phyloP scores from a whole-genome alignment of 2,329 filamentous ascomycete genomes.

The Amylocarpus encephaloides region DNA sequence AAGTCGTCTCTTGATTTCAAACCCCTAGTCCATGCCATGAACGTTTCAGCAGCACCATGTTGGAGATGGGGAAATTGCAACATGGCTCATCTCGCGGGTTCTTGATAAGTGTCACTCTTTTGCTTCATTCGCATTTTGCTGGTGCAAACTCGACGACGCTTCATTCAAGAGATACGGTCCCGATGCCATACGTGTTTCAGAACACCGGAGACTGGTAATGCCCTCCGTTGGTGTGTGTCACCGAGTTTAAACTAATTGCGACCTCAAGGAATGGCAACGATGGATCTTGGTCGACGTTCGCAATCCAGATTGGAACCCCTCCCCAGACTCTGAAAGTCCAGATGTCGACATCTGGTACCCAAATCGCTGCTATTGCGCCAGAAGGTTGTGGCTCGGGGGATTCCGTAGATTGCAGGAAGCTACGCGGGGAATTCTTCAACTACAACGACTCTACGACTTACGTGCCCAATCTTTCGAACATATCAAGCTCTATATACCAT shows the following conservation, averaged over 20 bases:
- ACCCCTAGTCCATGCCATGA: neutral
- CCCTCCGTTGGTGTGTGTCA: neutral
- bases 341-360: slow-evolving; percentile 60
- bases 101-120: neutral
- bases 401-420: slow-evolving; percentile 41
- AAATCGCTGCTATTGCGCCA: slow-evolving; percentile 58
- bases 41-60: neutral
- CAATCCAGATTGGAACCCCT: slow-evolving; percentile 49
- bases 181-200: slow-evolving; percentile 13
- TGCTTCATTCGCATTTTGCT: neutral
- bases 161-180: slow-evolving; percentile 1
- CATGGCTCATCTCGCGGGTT: no score
- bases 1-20: neutral
- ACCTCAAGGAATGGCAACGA: slow-evolving; percentile 46
- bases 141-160: neutral
- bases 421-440: slow-evolving; percentile 55
- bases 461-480: slow-evolving; percentile 25
- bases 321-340: slow-evolving; percentile 46
- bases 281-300: slow-evolving; percentile 65
- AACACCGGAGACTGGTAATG: slow-evolving; percentile 18
- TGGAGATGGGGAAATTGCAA: neutral
- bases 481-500: slow-evolving; percentile 5
- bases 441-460: slow-evolving; percentile 49
- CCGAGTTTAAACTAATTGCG: neutral
- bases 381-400: slow-evolving; percentile 44